Evolutionary conservation across 176 grass and related monocot genomes (phyloP), one percentile per base, ranked within the genome.

Genomic region (Tillandsia leiboldiana): DNA sequence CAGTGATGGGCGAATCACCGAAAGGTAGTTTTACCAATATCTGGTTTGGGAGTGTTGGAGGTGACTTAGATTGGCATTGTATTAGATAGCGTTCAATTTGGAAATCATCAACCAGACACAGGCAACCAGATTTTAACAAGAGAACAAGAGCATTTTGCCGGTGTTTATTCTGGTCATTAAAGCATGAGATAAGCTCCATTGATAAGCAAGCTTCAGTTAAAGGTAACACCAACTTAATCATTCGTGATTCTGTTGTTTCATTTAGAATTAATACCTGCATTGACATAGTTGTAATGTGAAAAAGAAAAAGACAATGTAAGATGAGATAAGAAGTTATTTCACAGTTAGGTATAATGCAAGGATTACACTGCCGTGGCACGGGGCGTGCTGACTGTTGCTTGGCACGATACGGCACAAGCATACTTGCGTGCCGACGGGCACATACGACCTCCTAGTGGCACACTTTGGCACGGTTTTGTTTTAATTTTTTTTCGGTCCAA

Each of bases 61-160:
- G 51, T 67, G 88, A 87, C 80, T 86, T 93, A 72, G 81, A 85
- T 71, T 99, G 94, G 42, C 76, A 90, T 51, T 93, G 79, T 66
- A 85, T 68, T 58, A 99, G 80, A 65, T 88, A 93, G 2, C 69
- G 79, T 72, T 90, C 87, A 66, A 93, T 93, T 73, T 90, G 87
- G 71, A 77, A 93, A 85, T 99, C 89, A 82, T 99, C 87, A 27
- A 83, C 92, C 71, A 99, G 83, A 72, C 69, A 93, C 0, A 99
- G 76, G 24, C 75, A 70, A 68, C 94, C 87, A 65, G 94, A 93
- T 83, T 90, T 93, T 78, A 90, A 76, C 77, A 99, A 88, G 62
- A 93, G 79, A 64, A 85, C 80, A 61, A 99, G 86, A 79, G 51
- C 64, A 90, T 47, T 88, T 82, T 82, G 79, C 82, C 51, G 82